phyloP scores from a whole-genome alignment of 1,284 basidiomycete genomes.

The Apiotrichum veenhuisii region DNA sequence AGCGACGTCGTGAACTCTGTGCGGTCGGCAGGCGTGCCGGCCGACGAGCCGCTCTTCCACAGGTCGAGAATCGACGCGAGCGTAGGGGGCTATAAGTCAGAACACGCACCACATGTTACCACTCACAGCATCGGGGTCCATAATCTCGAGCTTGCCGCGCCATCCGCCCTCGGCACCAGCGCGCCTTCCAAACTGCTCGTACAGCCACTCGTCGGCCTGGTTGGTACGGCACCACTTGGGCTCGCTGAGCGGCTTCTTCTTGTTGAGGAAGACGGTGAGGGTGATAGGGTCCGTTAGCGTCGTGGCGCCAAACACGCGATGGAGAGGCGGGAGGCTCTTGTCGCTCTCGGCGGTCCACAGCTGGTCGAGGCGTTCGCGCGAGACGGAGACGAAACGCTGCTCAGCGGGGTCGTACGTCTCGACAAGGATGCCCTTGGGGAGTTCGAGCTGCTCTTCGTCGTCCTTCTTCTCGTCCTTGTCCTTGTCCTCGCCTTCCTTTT shows the following conservation, averaged over 20 bases:
- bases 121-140: constrained; percentile 89
- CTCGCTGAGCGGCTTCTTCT: constrained; percentile 79
- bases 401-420: constrained; percentile 44
- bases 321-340: constrained; percentile 21
- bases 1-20: constrained; percentile 82
- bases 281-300: constrained; percentile 23
- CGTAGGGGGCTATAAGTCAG: constrained; percentile 68
- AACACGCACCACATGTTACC: not conserved
- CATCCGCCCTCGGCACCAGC: constrained; percentile 67
- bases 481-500: constrained; percentile 10
- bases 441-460: constrained; percentile 11
- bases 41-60: constrained; percentile 73
- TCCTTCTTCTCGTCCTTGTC: constrained; percentile 11
- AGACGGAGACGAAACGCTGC: constrained; percentile 40
- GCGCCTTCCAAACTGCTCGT: constrained; percentile 67
- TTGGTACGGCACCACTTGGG: constrained; percentile 94
- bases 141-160: constrained; percentile 86
- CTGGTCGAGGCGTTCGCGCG: constrained; percentile 28
- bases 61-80: constrained; percentile 80
- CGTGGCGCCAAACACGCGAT: constrained; percentile 23
- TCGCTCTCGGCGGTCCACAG: constrained; percentile 24
- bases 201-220: constrained; percentile 87
- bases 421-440: constrained; percentile 47
- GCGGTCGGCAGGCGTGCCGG: constrained; percentile 69
- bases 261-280: constrained; percentile 66